Evolutionary conservation across 495 filamentous ascomycete genomes (phyloP).

Genomic region (Eremomyces bilateralis): DNA sequence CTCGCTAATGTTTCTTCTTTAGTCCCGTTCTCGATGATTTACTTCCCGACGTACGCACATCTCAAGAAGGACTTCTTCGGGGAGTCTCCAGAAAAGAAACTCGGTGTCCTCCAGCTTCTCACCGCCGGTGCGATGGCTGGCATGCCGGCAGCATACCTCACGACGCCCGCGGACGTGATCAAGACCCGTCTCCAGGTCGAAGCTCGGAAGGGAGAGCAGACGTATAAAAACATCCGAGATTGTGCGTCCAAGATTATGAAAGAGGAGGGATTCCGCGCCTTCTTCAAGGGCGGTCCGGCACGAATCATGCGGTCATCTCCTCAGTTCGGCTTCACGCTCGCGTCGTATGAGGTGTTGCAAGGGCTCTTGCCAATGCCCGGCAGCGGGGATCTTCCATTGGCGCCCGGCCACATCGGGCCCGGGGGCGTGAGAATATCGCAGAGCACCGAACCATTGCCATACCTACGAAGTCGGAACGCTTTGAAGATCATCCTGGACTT

Average conservation of each 20-base stretch:
- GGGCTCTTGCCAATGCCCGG: constrained; percentile 64
- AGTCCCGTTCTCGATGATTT: constrained; percentile 94
- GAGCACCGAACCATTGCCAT: constrained; percentile 49
- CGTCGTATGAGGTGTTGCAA: constrained; percentile 82
- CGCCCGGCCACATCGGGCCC: constrained; percentile 25
- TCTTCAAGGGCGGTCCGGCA: constrained; percentile 95
- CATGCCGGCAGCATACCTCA: constrained; percentile 96
- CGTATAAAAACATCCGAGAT: constrained; percentile 73
- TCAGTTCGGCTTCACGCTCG: constrained; percentile 94
- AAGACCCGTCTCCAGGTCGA: constrained; percentile 96
- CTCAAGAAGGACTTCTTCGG: constrained; percentile 87
- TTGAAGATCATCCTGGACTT: constrained; percentile 90
- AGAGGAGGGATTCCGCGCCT: constrained; percentile 84
- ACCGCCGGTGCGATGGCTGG: constrained; percentile 91
- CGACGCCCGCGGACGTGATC: constrained; percentile 95
- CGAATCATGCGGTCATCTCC: constrained; percentile 85
- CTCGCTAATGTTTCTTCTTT: too few relatives aligned
- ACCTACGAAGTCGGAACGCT: constrained; percentile 77
- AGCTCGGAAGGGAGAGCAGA: constrained; percentile 77
- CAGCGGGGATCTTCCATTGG: constrained; percentile 16
- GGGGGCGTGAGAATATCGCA: constrained; percentile 33
- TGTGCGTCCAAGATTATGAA: constrained; percentile 60
- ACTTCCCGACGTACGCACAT: constrained; percentile 93
- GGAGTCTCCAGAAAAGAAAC: constrained; percentile 69
- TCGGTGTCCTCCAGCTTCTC: constrained; percentile 79